Base-by-base conservation (phyloP, 2,329 filamentous ascomycete species). In the Aphanoascus verrucosus region DNA sequence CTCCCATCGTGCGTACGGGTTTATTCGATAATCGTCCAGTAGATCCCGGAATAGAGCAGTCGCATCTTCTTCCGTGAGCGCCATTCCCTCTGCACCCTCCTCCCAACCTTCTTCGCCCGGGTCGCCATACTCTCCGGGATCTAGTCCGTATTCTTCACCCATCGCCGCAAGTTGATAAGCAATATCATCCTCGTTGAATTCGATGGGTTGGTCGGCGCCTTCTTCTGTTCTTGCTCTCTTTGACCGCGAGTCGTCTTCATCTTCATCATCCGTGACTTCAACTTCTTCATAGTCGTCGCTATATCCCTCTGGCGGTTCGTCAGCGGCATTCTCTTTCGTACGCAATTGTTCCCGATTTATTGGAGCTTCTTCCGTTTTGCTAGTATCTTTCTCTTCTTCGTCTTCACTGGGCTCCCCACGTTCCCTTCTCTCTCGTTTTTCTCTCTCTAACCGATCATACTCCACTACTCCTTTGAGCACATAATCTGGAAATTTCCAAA, bases 161-260 rank as follows among this genome's bases (percentile, higher is more conserved):
- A 96, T 94, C 23, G 86, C 84, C 51, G 87, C 86, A 11, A 98
- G 76, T 64, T 98, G 93, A 65, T 84, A 90, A 35, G 88, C 90
- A 61, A 98, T 94, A 64, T 98, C 93, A 51, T 90, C 91, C 67
- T 97, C 93, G 53, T 86, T 87, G 63, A 95, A 94, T 62, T 96
- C 91, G 6, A 93, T 71, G 1, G 75, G 72, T 44, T 72, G 69
- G 11, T 77, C 70, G 11, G 71, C 62, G 58, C 55, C 74, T 56
- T 69, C 72, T 57, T 74, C 80, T 35, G 73, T 81, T 63, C 67
- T 76, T 64, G 65, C 72, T 53, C 68, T 76, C 69, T 74, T 80
- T 54, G 65, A 71, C 59, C 69, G 66, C 67, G 76, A 73, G 61
- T 78, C 62, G 11, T 70, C 75, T 43, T 77, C 74, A 15, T 63